Evolutionary conservation across 441 rosid species (phyloP).

Genomic region (Arabidopsis lyrata): DNA sequence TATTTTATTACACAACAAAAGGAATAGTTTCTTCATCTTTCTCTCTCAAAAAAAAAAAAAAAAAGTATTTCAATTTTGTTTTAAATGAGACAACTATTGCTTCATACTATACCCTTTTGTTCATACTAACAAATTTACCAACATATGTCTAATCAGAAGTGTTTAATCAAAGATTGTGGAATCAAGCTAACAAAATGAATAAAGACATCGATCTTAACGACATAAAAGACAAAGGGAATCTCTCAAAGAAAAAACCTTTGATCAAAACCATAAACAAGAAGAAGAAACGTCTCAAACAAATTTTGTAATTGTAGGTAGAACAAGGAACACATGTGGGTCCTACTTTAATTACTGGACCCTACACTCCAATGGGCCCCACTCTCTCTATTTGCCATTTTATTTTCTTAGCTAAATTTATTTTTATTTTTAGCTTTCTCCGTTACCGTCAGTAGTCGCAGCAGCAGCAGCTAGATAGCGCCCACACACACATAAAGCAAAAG

Average conservation of each 20-base stretch:
- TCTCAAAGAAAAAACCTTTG: neutral
- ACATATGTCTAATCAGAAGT: too few relatives aligned
- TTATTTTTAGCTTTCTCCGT: constrained; percentile 10
- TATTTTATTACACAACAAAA: constrained; percentile 39
- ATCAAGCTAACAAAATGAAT: too few relatives aligned
- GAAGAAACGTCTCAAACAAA: constrained; percentile 46
- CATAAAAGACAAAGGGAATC: constrained; percentile 14
- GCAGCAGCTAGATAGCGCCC: constrained; percentile 39
- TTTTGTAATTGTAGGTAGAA: constrained; percentile 53
- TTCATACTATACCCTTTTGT: too few relatives aligned
- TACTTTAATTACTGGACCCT: constrained; percentile 37
- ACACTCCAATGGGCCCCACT: neutral
- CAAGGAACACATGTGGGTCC: constrained; percentile 55
- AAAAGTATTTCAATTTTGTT: too few relatives aligned
- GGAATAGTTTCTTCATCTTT: constrained; percentile 30
- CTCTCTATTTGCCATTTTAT: neutral
- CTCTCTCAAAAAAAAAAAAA: neutral
- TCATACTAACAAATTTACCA: too few relatives aligned
- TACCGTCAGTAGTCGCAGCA: constrained; percentile 40
- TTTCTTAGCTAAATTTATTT: neutral
- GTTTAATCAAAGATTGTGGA: too few relatives aligned
- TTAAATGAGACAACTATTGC: neutral
- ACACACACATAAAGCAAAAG: constrained; percentile 52
- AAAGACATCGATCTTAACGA: neutral
- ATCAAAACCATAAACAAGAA: neutral